phyloP scores from a whole-genome alignment of 345 rosid species.

The Lepidium didymum region DNA sequence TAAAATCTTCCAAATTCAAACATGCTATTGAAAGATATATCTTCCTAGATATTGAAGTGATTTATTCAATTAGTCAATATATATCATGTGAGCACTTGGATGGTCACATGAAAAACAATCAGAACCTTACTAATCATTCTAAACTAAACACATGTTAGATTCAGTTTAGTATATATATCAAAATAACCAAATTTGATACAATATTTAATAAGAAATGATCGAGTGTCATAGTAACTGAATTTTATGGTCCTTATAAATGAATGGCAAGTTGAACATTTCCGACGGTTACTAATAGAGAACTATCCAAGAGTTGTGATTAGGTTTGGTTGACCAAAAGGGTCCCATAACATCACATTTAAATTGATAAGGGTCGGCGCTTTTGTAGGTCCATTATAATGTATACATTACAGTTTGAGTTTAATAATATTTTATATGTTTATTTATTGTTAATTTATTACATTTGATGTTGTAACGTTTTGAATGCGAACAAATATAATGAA shows the following conservation, averaged over 20 bases:
- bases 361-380: constrained; percentile 20
- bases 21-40: too few relatives aligned
- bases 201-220: background rate
- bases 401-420: background rate
- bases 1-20: background rate
- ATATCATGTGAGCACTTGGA: too few relatives aligned
- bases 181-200: background rate
- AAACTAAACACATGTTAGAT: background rate
- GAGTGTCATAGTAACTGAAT: background rate
- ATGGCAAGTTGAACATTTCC: background rate
- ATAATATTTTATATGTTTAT: background rate
- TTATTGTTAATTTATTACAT: background rate
- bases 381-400: constrained; percentile 1
- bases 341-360: constrained; percentile 1
- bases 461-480: background rate
- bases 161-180: background rate
- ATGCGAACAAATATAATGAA: background rate
- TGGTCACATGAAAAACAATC: background rate
- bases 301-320: background rate
- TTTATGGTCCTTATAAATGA: background rate
- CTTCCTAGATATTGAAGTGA: too few relatives aligned
- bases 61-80: too few relatives aligned
- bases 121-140: background rate
- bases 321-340: constrained; percentile 11
- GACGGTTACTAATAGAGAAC: background rate